These are phyloP conservation scores for Buxus sempervirens DNA, from an alignment of 164 flowering plant genomes.

Conservation along the genomic window DNA sequence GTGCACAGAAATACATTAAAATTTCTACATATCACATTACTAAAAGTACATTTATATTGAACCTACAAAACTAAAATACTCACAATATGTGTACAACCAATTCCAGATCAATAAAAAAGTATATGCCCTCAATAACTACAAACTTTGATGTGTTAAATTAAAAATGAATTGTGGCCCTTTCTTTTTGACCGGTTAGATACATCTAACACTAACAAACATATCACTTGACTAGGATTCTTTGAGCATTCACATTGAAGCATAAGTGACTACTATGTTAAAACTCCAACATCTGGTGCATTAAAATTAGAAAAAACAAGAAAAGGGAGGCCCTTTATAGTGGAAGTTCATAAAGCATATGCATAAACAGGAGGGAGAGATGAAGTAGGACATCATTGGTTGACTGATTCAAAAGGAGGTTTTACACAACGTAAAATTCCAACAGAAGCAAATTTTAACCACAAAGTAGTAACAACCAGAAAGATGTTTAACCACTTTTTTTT, in stretches of 20 bases:
- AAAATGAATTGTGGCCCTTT: background rate
- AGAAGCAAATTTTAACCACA: background rate
- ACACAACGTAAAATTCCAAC: background rate
- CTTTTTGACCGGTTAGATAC: background rate
- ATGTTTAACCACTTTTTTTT: background rate
- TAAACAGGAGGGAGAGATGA: background rate
- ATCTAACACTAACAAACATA: background rate
- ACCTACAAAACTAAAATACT: constrained; percentile 46
- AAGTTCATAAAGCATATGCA: background rate
- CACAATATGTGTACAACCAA: constrained; percentile 2
- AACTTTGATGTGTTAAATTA: background rate
- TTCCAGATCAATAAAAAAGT: background rate
- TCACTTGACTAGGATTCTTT: background rate
- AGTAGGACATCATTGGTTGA: no score
- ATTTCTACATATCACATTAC: no score
- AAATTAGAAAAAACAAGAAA: background rate
- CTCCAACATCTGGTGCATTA: background rate
- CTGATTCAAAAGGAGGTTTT: no score
- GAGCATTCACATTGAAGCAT: no score
- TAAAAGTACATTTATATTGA: constrained; percentile 11
- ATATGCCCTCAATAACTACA: background rate
- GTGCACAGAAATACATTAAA: no score
- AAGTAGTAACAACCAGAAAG: background rate
- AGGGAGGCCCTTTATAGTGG: background rate
- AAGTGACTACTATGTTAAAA: no score